phyloP scores from a whole-genome alignment of 2,329 filamentous ascomycete genomes.

The Paecilomyces formosus region DNA sequence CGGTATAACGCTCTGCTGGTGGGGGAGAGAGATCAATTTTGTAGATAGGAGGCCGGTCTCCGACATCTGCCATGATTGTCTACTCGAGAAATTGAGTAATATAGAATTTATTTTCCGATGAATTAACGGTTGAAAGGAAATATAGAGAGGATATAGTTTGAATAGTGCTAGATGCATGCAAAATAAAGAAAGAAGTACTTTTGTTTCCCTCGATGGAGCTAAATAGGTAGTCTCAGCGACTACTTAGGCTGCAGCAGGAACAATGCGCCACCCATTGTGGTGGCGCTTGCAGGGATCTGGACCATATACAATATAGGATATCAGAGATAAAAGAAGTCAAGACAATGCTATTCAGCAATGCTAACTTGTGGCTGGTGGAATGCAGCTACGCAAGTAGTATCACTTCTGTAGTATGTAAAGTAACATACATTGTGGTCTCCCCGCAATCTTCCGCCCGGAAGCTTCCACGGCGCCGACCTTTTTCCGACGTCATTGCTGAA shows the following conservation, averaged over 20 bases:
- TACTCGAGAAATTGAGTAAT: not conserved
- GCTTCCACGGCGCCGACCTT: not conserved
- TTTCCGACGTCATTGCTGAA: not conserved
- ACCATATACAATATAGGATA: not conserved
- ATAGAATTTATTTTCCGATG: not conserved
- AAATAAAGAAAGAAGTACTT: not conserved
- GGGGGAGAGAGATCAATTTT: conserved; percentile 50
- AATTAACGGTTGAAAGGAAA: not conserved
- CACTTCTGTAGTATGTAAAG: too few species aligned
- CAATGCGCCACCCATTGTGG: not conserved
- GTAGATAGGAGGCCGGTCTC: conserved; percentile 28
- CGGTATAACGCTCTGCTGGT: conserved; percentile 45
- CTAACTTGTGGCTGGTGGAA: not conserved
- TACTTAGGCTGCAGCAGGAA: not conserved
- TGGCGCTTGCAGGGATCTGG: not conserved
- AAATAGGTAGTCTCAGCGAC: not conserved
- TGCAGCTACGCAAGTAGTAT: not conserved
- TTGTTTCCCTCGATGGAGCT: not conserved
- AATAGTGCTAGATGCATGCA: not conserved
- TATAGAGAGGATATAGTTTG: not conserved
- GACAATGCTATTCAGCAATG: not conserved
- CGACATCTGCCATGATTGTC: not conserved
- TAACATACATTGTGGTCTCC: not conserved
- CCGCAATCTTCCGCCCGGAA: not conserved
- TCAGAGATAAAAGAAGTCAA: too few species aligned